phyloP scores from a whole-genome alignment of 371 early-diverging fungal species.

The Cokeromyces recurvatus region DNA sequence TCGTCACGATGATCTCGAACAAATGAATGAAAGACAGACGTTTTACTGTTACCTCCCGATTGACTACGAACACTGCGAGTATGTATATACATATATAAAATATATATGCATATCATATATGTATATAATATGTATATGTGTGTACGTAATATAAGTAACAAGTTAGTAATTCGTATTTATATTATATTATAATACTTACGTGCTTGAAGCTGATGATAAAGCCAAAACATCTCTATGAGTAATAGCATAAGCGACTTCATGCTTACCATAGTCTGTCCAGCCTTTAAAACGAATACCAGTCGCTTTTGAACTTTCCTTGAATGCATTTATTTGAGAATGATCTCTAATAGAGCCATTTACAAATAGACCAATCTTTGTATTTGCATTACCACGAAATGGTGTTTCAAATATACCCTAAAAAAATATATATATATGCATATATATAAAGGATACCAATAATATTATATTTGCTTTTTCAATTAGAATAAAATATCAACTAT shows the following conservation, averaged over 20 bases:
- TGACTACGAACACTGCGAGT: constrained; percentile 81
- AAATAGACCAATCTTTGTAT: constrained; percentile 30
- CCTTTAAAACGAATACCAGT: constrained; percentile 37
- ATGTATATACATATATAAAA: no score
- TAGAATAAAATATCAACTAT: background rate
- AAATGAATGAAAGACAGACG: constrained; percentile 64
- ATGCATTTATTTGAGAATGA: constrained; percentile 32
- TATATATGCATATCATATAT: no score
- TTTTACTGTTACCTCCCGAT: constrained; percentile 80
- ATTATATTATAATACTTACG: constrained; percentile 28
- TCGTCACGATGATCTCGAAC: constrained; percentile 73
- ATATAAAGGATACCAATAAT: background rate
- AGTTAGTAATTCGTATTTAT: no score
- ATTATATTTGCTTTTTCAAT: background rate
- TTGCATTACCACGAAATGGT: constrained; percentile 33
- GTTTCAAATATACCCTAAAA: constrained; percentile 24
- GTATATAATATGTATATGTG: no score
- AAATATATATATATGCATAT: no score
- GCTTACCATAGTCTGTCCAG: constrained; percentile 48
- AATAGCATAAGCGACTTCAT: constrained; percentile 63
- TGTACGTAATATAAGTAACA: no score
- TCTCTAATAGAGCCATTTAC: constrained; percentile 36
- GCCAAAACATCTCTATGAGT: constrained; percentile 72
- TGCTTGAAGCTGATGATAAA: constrained; percentile 64
- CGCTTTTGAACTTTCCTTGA: constrained; percentile 22